Base-by-base conservation (phyloP, 768 basidiomycete genomes). In the Suillus clintonianus region DNA sequence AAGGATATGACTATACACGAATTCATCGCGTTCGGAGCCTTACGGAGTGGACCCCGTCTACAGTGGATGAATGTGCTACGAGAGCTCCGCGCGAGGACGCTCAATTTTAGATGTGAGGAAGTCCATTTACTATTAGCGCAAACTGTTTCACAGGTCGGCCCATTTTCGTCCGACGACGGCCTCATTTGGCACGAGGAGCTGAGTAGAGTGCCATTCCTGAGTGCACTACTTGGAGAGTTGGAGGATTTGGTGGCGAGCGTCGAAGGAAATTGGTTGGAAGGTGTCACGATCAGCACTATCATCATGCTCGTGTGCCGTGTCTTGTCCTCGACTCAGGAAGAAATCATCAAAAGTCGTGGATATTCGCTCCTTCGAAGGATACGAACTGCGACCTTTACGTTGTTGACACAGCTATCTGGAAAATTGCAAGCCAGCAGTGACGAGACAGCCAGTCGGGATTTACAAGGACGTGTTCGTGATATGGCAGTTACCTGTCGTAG, bases 31-130 rank as follows among this genome's bases (percentile, higher is more conserved):
- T 86, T 84, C 54, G 79, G 77, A 10, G 72, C 75, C 56, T 64
- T 86, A 41, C 81, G 86, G 6, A 77, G 79, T 42, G 84, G 85
- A 0, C 63, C 73, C 0, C 70, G 65, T 3, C 64, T 86, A 0
- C 85, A 86, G 54, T 86, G 84, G 85, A 69, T 79, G 43, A 86
- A 86, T 64, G 79, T 86, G 42, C 63, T 77, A 17, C 77, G 80
- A n/a, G 83, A 83, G 65, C 65, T 86, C 27, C 73, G 76, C 6
- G 74, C 74, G 11, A 72, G 76, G 24, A 66, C 68, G 0, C 65
- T 87, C 62, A 77, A 74, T 13, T 81, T 87, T 60, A 70, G 74
- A 27, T 61, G 67, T 9, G 72, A 74, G 0, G 80, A 79, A 22
- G 80, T 86, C 1, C 76, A 83, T 62, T 60, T 74, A 0, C 72